Evolutionary conservation across 2,329 filamentous ascomycete species (phyloP).

Genomic region (Coniochaeta ligniaria): DNA sequence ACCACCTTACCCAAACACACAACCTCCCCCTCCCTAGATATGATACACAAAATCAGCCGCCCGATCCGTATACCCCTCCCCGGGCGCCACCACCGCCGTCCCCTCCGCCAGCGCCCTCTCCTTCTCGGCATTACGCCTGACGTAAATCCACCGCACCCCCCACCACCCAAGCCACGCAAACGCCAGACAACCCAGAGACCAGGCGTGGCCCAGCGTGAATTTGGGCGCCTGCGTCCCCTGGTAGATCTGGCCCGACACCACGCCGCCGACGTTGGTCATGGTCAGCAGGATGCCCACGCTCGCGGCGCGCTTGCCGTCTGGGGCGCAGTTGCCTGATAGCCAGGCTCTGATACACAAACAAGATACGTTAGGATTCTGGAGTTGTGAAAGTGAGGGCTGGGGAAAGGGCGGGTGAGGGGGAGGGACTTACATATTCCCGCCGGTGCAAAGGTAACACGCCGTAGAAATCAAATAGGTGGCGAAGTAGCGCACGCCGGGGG

Average conservation of each 20-base stretch:
- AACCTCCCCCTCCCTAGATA: conserved; percentile 23
- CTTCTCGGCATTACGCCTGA: conserved; percentile 20
- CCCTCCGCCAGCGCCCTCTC: conserved; percentile 23
- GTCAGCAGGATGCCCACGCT: conserved; percentile 16
- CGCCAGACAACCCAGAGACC: conserved; percentile 24
- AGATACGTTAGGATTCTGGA: no score
- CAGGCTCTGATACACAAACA: conserved; percentile 10
- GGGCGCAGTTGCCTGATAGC: conserved; percentile 19
- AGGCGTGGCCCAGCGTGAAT: conserved; percentile 23
- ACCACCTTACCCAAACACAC: no score
- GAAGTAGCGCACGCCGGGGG: conserved; percentile 15
- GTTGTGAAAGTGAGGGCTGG: no score
- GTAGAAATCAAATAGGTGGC: conserved; percentile 19
- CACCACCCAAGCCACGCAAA: conserved; percentile 30
- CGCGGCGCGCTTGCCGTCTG: conserved; percentile 19
- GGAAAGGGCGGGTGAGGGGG: no score
- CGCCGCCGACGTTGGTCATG: conserved; percentile 17
- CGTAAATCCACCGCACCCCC: conserved; percentile 23
- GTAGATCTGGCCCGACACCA: conserved; percentile 21
- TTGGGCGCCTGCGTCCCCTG: conserved; percentile 13
- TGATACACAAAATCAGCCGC: conserved; percentile 42
- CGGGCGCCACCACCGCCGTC: conserved; percentile 35
- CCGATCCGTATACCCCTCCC: conserved; percentile 38
- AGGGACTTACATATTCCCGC: conserved; percentile 15
- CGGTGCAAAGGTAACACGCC: conserved; percentile 16